Evolutionary conservation across 495 filamentous ascomycete genomes (phyloP).

Genomic region (Extremus antarcticus): DNA sequence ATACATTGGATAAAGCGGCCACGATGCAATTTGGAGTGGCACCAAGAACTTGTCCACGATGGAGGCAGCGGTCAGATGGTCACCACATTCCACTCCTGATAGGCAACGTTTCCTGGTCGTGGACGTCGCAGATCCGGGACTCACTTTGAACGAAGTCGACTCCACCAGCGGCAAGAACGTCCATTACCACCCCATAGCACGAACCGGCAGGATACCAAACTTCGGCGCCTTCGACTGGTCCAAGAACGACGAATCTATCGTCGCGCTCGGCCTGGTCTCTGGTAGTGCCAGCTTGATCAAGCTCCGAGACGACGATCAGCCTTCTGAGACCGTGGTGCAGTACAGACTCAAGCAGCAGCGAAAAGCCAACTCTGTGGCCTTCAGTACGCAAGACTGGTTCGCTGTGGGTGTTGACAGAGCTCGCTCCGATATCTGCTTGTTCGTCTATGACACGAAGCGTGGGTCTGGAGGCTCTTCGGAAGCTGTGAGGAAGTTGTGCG

Average conservation of each 20-base stretch:
- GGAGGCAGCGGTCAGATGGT: slow-evolving; percentile 78
- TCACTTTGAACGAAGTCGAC: slow-evolving; percentile 67
- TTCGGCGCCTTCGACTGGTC: slow-evolving; percentile 97
- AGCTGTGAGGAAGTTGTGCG: slow-evolving; percentile 61
- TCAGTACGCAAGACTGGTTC: slow-evolving; percentile 65
- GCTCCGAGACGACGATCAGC: slow-evolving; percentile 51
- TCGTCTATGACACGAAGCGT: slow-evolving; percentile 74
- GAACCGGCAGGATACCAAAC: slow-evolving; percentile 68
- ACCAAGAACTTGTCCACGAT: too few relatives aligned
- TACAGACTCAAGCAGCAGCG: slow-evolving; percentile 78
- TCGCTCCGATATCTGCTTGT: slow-evolving; percentile 82
- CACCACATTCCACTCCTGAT: slow-evolving; percentile 55
- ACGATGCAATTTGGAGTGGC: too few relatives aligned
- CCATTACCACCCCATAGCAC: slow-evolving; percentile 56
- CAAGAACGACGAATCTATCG: slow-evolving; percentile 58
- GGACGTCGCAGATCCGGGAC: slow-evolving; percentile 67
- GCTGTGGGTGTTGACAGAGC: slow-evolving; percentile 85
- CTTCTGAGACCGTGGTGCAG: slow-evolving; percentile 41
- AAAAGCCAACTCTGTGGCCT: slow-evolving; percentile 83
- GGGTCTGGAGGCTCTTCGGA: slow-evolving; percentile 35
- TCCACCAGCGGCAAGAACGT: slow-evolving; percentile 45
- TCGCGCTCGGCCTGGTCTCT: slow-evolving; percentile 74
- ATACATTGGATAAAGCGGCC: too few relatives aligned
- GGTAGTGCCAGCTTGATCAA: slow-evolving; percentile 76
- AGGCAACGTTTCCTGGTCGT: slow-evolving; percentile 69